Evolutionary conservation across 345 rosid genomes (phyloP), one percentile per base, ranked within the genome.

Genomic region (Melaleuca quinquenervia): DNA sequence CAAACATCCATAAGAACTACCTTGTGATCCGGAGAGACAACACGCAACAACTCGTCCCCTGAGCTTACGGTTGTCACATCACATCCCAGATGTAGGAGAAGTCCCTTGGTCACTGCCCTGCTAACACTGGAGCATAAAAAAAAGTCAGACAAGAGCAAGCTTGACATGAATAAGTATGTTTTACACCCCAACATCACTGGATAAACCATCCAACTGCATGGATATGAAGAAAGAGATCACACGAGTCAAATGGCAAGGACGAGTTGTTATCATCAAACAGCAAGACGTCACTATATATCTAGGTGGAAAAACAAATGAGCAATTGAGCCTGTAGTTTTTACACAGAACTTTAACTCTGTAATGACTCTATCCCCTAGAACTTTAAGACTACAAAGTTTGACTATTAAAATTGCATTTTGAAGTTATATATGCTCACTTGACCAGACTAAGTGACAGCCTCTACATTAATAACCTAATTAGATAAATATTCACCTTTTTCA

Each of bases 81-180:
- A 87, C 99, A 98, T 58, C 99, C 99, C 82, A 95, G 92, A 89
- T 95, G 99, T 87, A 91, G 85, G 56, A 98, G 95, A 84, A 98
- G 98, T 83, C 94, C 98, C 86, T 90, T 92, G 3, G 96, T 96
- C 85, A 91, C 99, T 87, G 93, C 93, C 93, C 98, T 91, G 94
- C 99, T 93, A 55, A 93, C 94, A 86, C 98, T 94, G 97, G 50
- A 80, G 58, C 55, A 85, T 26, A 76, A 83, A 75, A 41, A 82
- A 12, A 76, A 41, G 44, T 82, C 29, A 1, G n/a, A 21, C 54
- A 52, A 48, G n/a, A 86, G 45, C 36, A 74, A 70, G 80, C 80
- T 18, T 36, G 80, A 70, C 80, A 70, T 36, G 80, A 70, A 36
- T 44, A 70, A 32, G 78, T 36, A 36, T 70, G 80, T 70, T 70